A percentile compares a stretch with the other conserved stretches of the same genome.
These are phyloP conservation scores for Termitomyces sp. DNA, from an alignment of 768 basidiomycete genomes.

Conservation along the genomic window DNA sequence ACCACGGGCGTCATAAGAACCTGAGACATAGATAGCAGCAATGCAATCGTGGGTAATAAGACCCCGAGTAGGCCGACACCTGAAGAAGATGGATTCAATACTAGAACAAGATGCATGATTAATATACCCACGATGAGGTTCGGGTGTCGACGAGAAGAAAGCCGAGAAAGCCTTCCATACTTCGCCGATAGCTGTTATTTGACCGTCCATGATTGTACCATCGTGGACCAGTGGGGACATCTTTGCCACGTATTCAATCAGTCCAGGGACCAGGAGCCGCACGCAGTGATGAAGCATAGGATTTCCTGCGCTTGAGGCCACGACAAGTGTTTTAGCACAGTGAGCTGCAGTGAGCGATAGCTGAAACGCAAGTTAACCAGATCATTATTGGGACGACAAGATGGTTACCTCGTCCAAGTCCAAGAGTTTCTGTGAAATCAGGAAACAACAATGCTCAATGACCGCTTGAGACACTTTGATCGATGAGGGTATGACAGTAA, in stretches of 20 bases:
- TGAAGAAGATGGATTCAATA: constrained; percentile 27
- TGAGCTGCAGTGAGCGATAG: constrained; percentile 83
- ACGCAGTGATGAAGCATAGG: constrained; percentile 69
- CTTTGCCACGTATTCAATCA: constrained; percentile 79
- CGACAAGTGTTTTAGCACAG: constrained; percentile 81
- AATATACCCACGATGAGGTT: constrained; percentile 57
- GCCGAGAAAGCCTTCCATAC: constrained; percentile 78
- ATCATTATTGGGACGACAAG: neutral
- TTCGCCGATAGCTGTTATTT: constrained; percentile 67
- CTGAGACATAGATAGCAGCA: constrained; percentile 60
- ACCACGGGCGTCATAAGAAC: constrained; percentile 46
- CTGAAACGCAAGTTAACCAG: constrained; percentile 35
- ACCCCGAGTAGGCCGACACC: constrained; percentile 69
- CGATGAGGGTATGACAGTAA: constrained; percentile 73
- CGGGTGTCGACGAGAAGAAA: constrained; percentile 54
- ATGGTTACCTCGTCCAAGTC: constrained; percentile 61
- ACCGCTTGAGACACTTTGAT: constrained; percentile 70
- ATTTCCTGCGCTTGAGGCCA: constrained; percentile 67
- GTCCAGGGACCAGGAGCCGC: constrained; percentile 70
- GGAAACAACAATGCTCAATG: constrained; percentile 81
- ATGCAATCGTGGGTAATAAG: constrained; percentile 70
- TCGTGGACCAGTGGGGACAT: constrained; percentile 64
- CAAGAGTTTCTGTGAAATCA: constrained; percentile 78
- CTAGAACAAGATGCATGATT: neutral
- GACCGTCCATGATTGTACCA: constrained; percentile 51